Evolutionary conservation across 2,329 filamentous ascomycete species (phyloP), one percentile per base, ranked within the genome.

Genomic region (Talaromyces sp.): DNA sequence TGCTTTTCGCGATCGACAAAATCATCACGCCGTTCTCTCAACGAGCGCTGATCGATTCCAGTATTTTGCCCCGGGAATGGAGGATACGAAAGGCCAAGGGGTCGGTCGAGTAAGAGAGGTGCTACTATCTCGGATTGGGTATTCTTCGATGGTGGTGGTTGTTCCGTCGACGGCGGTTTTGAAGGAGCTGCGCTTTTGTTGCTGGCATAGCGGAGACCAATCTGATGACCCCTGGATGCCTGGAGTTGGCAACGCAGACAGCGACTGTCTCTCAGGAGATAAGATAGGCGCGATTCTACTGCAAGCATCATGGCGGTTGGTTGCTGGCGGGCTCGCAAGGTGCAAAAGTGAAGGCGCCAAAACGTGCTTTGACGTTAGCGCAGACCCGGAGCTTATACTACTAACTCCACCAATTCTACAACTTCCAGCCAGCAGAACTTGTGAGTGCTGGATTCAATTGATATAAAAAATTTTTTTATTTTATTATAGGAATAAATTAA

Each of bases 1-100:
- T 98, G 93, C 75, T 91, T 93, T 62, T 95, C 88, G 71, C 91
- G 93, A 76, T 95, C 82, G 65, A 91, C 86, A 72, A 96, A 92
- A 72, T 96, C 92, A 65, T 91, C 86, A 47, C 88, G 84, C 56
- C 86, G 85, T 76, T 96, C 82, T 64, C 81, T 80, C 64, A 90
- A 74, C 0, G 87, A 82, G 47, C 93, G 86, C 19, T 68, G 71
- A 69, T 96, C 91, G 64, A 90, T 75, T 58, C 92, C 92, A 1
- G 87, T 88, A 77, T 98, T 97, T 74, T 98, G 88, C 63, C 92
- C 92, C 13, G 85, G 78, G 62, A 82, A 78, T 0, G 95, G 95
- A 2, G 92, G 89, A 42, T 85, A 77, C 11, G 82, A 81, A 76
- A 96, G 86, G 64, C 95, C 95, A 67, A 99, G 93, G 15, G 95